Base-by-base conservation (phyloP, 2,329 filamentous ascomycete species). In the Aspergillus latus region DNA sequence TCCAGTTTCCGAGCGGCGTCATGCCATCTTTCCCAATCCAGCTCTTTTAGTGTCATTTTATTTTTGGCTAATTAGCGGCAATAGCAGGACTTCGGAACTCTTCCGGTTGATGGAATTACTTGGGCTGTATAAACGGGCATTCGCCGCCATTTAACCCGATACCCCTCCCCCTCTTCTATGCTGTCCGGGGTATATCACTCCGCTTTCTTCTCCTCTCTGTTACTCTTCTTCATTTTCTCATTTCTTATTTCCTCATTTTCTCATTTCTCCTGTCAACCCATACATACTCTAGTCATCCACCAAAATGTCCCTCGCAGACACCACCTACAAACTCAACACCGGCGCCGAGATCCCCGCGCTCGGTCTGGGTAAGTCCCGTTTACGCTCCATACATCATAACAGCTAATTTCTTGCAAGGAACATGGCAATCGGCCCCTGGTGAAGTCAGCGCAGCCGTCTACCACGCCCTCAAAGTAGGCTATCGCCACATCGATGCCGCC, bases 341-440 rank as follows among this genome's bases (percentile, higher is more conserved):
- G 85, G 85, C 57, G 74, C 78, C 55, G 76, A 83, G 60, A 88
- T 88, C 59, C 85, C 85, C 48, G 82, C 85, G 39, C 70, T 88
- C 16, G 85, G 84, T 51, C 78, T 88, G 30, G 85, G 84, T 86
- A 75, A 46, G 26, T 5, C 32, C 30, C 21, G 15, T n/a, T n/a
- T n/a, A n/a, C n/a, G n/a, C n/a, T 39, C 6, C 15, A 16, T 42
- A 6, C 3, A 42, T 1, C 9, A 16, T 15, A 42, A 9, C 11
- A 40, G 28, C 42, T 30, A 54, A 59, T 30, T 30, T 15, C 7
- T 2, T 9, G 11, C 10, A 36, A 85, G 84, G 85, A 65, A 88
- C 85, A 61, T 88, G 85, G 85, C 84, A 88, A 72, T 80, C 84
- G 7, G 76, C 76, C 2, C 78, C 82, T 0, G 84, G 83, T 44